Percentiles rank a stretch among this genome's conserved stretches.
These are phyloP conservation scores for Capronia epimyces DNA, from an alignment of 2,329 filamentous ascomycete genomes.

Conservation along the genomic window DNA sequence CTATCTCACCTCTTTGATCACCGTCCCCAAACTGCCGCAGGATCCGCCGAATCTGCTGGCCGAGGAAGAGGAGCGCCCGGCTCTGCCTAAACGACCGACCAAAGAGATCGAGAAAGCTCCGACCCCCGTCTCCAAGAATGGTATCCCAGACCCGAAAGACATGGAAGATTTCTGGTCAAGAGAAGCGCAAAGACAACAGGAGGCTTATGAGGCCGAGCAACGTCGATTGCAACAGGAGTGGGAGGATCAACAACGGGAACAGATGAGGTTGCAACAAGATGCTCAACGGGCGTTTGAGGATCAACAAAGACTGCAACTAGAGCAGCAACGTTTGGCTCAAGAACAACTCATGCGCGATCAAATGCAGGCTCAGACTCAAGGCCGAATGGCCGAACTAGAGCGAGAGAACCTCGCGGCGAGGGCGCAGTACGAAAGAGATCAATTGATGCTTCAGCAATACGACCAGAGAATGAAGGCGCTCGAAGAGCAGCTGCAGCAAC, in stretches of 20 bases:
- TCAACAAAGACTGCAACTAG: slow-evolving; percentile 77
- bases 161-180: slow-evolving; percentile 98
- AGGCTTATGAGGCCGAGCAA: slow-evolving; percentile 93
- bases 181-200: slow-evolving; percentile 83
- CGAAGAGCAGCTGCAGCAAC: slow-evolving; percentile 76
- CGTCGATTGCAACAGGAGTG: slow-evolving; percentile 80
- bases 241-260: slow-evolving; percentile 70
- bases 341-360: slow-evolving; percentile 86
- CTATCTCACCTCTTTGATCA: slow-evolving; percentile 93
- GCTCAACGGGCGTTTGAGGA: slow-evolving; percentile 95
- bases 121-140: slow-evolving; percentile 60
- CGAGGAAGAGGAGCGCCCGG: slow-evolving; percentile 78
- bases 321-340: slow-evolving; percentile 85
- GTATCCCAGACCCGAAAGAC: slow-evolving; percentile 75
- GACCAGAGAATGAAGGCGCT: slow-evolving; percentile 89
- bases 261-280: slow-evolving; percentile 76
- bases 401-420: slow-evolving; percentile 90
- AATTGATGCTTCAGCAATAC: slow-evolving; percentile 94
- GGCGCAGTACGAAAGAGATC: slow-evolving; percentile 94
- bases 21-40: slow-evolving; percentile 89
- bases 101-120: slow-evolving; percentile 65
- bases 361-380: slow-evolving; percentile 87
- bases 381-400: slow-evolving; percentile 90
- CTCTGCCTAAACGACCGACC: slow-evolving; percentile 68
- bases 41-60: slow-evolving; percentile 84